Conservation (phyloP, 495 filamentous ascomycete genomes). For the Bathelium albidoporum region DNA sequence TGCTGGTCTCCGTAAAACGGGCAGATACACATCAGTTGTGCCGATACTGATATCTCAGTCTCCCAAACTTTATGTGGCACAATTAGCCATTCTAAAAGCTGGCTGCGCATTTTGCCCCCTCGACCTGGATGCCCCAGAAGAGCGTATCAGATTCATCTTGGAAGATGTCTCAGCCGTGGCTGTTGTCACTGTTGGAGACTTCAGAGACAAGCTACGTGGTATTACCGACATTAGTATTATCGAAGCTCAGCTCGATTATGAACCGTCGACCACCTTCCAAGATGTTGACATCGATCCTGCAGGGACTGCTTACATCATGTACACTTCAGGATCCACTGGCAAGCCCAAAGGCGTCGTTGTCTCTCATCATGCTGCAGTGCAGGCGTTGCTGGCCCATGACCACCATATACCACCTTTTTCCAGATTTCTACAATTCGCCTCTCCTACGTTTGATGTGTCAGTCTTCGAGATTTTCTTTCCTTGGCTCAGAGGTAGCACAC, state of each 20-base stretch:
- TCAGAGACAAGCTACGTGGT: constrained; percentile 10
- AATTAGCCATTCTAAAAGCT: constrained; percentile 62
- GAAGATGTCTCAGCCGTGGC: constrained; percentile 45
- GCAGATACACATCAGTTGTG: constrained; percentile 38
- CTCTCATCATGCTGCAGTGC: constrained; percentile 65
- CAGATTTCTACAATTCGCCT: constrained; percentile 77
- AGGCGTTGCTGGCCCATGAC: constrained; percentile 68
- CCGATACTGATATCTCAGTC: constrained; percentile 65
- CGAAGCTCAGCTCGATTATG: neutral
- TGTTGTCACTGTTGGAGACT: constrained; percentile 23
- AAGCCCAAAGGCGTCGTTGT: constrained; percentile 74
- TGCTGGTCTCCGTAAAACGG: neutral
- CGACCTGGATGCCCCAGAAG: constrained; percentile 56
- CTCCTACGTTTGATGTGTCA: constrained; percentile 80
- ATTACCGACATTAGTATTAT: constrained; percentile 25
- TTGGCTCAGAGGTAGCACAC: constrained; percentile 54
- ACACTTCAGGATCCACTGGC: constrained; percentile 85
- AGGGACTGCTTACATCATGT: constrained; percentile 78
- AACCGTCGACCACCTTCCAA: neutral
- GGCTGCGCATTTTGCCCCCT: constrained; percentile 76
- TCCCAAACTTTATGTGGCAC: constrained; percentile 57
- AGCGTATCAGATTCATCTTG: constrained; percentile 64
- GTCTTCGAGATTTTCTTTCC: constrained; percentile 87
- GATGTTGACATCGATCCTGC: constrained; percentile 7
- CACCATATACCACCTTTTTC: constrained; percentile 58